Conservation (phyloP, 2,329 filamentous ascomycete genomes). For the Fusarium domesticum region DNA sequence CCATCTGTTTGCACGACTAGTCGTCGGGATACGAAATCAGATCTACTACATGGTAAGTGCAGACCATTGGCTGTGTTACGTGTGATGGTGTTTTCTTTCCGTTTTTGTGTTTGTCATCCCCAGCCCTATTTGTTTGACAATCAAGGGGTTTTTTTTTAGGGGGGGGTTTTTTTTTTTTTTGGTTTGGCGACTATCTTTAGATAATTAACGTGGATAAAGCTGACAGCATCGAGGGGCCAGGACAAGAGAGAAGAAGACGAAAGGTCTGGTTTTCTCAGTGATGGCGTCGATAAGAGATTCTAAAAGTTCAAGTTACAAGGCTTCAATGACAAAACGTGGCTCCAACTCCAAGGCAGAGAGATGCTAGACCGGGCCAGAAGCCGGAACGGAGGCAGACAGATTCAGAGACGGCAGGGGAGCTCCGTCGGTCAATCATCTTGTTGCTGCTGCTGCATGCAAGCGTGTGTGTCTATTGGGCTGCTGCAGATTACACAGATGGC, state of each 20-base stretch:
- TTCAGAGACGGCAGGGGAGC: background rate
- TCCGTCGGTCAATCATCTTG: background rate
- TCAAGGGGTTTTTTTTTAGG: no score
- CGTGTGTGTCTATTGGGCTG: no score
- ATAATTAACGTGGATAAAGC: no score
- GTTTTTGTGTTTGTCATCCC: background rate
- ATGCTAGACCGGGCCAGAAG: background rate
- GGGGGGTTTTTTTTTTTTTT: no score
- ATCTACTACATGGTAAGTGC: no score
- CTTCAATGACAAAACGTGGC: no score
- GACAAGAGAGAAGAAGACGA: no score
- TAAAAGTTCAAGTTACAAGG: no score
- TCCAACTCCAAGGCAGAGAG: no score
- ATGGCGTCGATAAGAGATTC: background rate
- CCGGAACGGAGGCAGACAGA: background rate
- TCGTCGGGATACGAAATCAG: slow-evolving; percentile 16
- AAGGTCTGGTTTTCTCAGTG: no score
- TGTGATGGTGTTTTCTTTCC: background rate
- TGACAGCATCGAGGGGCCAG: background rate
- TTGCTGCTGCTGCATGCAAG: background rate
- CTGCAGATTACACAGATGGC: no score
- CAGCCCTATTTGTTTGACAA: background rate
- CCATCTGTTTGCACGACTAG: slow-evolving; percentile 24
- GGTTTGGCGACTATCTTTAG: no score
- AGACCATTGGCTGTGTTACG: background rate